Conservation (phyloP, 805 yeast genomes). For the Candida sakaeoensis region DNA sequence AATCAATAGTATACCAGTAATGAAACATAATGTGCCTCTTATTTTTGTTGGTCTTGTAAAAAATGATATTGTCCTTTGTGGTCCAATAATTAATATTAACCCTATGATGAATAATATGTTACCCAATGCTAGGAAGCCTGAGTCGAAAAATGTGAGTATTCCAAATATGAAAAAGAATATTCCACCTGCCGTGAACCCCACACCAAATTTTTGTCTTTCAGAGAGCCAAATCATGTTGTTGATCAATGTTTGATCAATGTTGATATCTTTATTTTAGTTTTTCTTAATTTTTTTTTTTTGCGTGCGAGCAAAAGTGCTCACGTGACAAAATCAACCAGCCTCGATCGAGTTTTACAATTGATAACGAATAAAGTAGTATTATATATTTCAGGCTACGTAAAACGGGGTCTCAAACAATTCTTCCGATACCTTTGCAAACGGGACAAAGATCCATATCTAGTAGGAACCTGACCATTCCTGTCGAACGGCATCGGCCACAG, state of each 20-base stretch:
- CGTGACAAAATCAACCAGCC: not conserved
- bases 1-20: conserved; percentile 71
- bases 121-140: conserved; percentile 86
- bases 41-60: conserved; percentile 85
- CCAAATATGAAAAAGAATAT: conserved; percentile 77
- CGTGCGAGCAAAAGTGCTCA: too few relatives aligned
- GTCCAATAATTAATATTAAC: conserved; percentile 79
- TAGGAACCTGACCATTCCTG: conserved; percentile 52
- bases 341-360: conserved; percentile 26
- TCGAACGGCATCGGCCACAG: conserved; percentile 72
- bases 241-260: too few relatives aligned
- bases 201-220: conserved; percentile 83
- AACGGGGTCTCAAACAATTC: too few relatives aligned
- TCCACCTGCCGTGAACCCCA: conserved; percentile 86
- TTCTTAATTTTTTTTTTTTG: too few relatives aligned
- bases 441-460: conserved; percentile 58
- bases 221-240: conserved; percentile 61
- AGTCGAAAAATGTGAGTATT: conserved; percentile 78
- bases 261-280: too few relatives aligned
- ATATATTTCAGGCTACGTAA: too few relatives aligned
- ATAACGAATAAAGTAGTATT: too few relatives aligned
- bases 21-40: conserved; percentile 81
- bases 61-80: conserved; percentile 74
- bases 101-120: conserved; percentile 81
- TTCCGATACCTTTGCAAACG: conserved; percentile 65